Percentiles rank a stretch among this genome's conserved stretches.
Evolutionary conservation across 1,284 basidiomycete genomes (phyloP).

Genomic region (Athelia psychrophila): DNA sequence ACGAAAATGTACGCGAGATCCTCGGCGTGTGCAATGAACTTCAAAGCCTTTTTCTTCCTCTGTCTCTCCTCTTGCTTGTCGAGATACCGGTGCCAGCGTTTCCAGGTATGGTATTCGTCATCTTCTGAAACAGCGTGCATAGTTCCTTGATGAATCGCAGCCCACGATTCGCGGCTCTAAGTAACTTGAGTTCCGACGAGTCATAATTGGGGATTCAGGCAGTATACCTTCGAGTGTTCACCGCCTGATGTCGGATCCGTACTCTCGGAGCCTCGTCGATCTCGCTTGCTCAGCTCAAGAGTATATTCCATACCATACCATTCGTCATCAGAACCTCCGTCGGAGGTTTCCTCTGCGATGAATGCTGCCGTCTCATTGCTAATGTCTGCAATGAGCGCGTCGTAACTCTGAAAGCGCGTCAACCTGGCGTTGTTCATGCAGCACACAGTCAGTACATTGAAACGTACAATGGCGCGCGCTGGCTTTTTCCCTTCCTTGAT

Average conservation of each 20-base stretch:
- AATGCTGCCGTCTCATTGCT: slow-evolving; percentile 1
- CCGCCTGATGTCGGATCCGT: slow-evolving; percentile 24
- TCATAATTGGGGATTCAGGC: neutral
- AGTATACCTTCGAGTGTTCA: slow-evolving; percentile 39
- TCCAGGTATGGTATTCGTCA: slow-evolving; percentile 36
- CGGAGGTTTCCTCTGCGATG: slow-evolving; percentile 3
- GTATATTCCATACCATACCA: slow-evolving; percentile 45
- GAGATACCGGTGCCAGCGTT: slow-evolving; percentile 34
- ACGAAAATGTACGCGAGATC: slow-evolving; percentile 34
- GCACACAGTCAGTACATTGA: neutral
- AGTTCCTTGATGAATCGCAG: slow-evolving; percentile 34
- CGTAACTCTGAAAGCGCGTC: slow-evolving; percentile 13
- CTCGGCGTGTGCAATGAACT: slow-evolving; percentile 31
- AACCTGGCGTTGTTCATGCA: neutral
- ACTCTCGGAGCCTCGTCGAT: slow-evolving; percentile 31
- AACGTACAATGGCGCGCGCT: neutral
- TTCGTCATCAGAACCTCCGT: slow-evolving; percentile 27
- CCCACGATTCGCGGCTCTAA: slow-evolving; percentile 44
- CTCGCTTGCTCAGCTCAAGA: slow-evolving; percentile 37
- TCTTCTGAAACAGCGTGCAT: slow-evolving; percentile 36
- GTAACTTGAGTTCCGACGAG: slow-evolving; percentile 1
- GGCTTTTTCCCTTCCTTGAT: slow-evolving; percentile 2
- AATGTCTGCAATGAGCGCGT: slow-evolving; percentile 20
- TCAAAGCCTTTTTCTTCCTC: slow-evolving; percentile 28
- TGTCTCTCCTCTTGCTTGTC: slow-evolving; percentile 32